A percentile compares a stretch with the other conserved stretches of the same genome.
phyloP scores from a whole-genome alignment of 169 alveolate genomes.

The Babesia divergens region DNA sequence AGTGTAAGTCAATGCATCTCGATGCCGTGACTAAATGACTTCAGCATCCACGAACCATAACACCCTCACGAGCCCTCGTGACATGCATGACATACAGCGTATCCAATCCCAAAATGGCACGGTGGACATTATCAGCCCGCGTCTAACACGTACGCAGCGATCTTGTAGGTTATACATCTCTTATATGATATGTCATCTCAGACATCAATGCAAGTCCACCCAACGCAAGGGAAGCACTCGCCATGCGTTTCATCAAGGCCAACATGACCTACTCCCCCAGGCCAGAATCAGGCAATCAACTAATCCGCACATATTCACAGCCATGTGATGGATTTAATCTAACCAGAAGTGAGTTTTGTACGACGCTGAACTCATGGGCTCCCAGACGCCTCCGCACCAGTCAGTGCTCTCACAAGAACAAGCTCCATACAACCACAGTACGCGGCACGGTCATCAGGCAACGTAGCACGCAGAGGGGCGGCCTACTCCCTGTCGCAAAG shows the following conservation, averaged over 20 bases:
- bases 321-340: not conserved
- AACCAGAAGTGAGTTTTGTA: conserved; percentile 1
- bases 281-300: not conserved
- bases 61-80: not conserved
- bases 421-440: conserved; percentile 25
- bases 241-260: conserved; percentile 34
- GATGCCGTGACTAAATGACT: not conserved
- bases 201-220: conserved; percentile 39
- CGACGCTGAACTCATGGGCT: not conserved
- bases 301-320: not conserved
- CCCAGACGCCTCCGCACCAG: conserved; percentile 27
- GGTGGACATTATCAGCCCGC: not conserved
- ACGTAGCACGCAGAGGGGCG: not conserved
- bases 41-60: not conserved
- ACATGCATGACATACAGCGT: not conserved
- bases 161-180: not conserved
- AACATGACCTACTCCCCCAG: conserved; percentile 15
- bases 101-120: not conserved
- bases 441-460: not conserved
- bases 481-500: not conserved
- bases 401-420: conserved; percentile 16
- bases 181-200: not conserved
- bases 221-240: conserved; percentile 25
- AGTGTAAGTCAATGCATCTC: not conserved
- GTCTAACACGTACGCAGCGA: conserved; percentile 22